These are phyloP conservation scores for Torulaspora delbrueckii DNA, from an alignment of 805 yeast species.

Conservation along the genomic window DNA sequence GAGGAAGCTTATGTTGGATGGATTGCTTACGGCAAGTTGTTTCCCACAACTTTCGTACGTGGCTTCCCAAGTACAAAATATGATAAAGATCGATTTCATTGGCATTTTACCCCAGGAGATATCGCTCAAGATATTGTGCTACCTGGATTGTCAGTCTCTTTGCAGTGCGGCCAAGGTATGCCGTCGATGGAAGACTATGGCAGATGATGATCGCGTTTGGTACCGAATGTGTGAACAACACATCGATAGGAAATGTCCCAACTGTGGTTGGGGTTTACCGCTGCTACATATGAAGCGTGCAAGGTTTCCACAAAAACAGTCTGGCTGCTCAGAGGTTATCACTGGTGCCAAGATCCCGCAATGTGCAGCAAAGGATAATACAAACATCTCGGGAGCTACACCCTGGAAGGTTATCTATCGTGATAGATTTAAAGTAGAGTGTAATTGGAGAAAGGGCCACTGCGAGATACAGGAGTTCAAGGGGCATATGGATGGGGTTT, in stretches of 20 bases:
- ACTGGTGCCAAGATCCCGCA: conserved; percentile 1
- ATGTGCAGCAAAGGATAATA: not conserved
- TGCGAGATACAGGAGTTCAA: conserved; percentile 58
- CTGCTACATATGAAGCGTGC: conserved; percentile 82
- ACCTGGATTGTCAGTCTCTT: conserved; percentile 86
- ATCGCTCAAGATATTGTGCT: conserved; percentile 77
- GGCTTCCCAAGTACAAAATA: conserved; percentile 67
- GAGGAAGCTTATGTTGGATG: conserved; percentile 72
- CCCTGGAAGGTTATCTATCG: conserved; percentile 96
- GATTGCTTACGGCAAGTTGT: conserved; percentile 84
- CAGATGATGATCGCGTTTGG: conserved; percentile 97
- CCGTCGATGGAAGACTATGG: conserved; percentile 76
- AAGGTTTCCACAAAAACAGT: conserved; percentile 28
- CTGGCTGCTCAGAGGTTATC: conserved; percentile 4
- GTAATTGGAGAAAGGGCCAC: conserved; percentile 88
- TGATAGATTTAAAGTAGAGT: conserved; percentile 85
- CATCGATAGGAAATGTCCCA: conserved; percentile 93
- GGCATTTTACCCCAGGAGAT: conserved; percentile 81
- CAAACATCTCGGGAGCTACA: conserved; percentile 39
- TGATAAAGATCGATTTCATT: conserved; percentile 86
- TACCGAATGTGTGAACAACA: conserved; percentile 98
- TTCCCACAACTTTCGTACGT: conserved; percentile 90
- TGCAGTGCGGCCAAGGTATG: conserved; percentile 94
- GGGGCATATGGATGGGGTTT: conserved; percentile 87
- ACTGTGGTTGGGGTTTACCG: conserved; percentile 99